Evolutionary conservation across 768 basidiomycete genomes (phyloP).

Genomic region (Boletales sp.): DNA sequence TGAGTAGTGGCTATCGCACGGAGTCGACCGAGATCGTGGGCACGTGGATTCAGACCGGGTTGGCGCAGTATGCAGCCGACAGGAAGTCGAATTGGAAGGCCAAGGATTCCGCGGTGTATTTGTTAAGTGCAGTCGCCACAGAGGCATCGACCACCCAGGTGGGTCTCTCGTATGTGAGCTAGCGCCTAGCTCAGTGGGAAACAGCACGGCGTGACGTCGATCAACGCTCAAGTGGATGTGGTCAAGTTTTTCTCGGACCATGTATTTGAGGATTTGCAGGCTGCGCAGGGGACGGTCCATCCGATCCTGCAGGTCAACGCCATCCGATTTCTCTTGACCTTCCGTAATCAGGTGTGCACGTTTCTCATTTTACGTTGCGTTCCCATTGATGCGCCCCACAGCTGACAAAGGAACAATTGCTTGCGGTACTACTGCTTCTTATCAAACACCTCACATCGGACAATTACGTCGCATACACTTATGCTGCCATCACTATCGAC

Average conservation of each 20-base stretch:
- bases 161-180: conserved; percentile 18
- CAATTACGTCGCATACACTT: conserved; percentile 93
- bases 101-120: conserved; percentile 91
- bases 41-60: conserved; percentile 74
- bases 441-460: conserved; percentile 75
- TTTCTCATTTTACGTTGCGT: neutral
- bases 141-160: conserved; percentile 85
- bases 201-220: conserved; percentile 90
- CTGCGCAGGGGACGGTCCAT: conserved; percentile 63
- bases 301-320: conserved; percentile 95
- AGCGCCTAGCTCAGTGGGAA: neutral
- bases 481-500: conserved; percentile 98
- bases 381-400: conserved; percentile 26
- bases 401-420: conserved; percentile 91
- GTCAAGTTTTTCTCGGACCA: conserved; percentile 94
- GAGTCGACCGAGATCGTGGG: conserved; percentile 88
- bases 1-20: conserved; percentile 72
- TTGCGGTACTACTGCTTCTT: conserved; percentile 86
- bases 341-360: conserved; percentile 81
- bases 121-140: conserved; percentile 91
- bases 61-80: conserved; percentile 65
- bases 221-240: conserved; percentile 88
- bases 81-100: conserved; percentile 72
- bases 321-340: conserved; percentile 90
- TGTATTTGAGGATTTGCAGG: conserved; percentile 82